Base-by-base conservation (phyloP, 805 yeast genomes). In the Wickerhamiella nectarea region DNA sequence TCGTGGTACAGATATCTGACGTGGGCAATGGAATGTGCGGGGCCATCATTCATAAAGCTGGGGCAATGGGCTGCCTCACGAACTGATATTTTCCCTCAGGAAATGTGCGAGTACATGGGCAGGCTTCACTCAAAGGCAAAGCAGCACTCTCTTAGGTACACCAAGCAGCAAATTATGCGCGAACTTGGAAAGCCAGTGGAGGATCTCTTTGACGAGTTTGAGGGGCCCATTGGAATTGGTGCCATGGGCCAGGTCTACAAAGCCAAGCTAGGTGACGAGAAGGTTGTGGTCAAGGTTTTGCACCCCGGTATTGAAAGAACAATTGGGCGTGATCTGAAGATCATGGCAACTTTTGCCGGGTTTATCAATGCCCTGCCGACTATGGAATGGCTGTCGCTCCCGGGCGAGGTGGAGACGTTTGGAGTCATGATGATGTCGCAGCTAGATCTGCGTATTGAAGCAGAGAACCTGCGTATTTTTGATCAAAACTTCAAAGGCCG, bases 61-160 rank as follows among this genome's bases (percentile, higher is more conserved):
- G 98, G 97, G 3, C 99, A 91, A 65, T 91, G 99, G 99, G 98
- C 98, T 0, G 96, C 96, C 2, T 81, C 95, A 9, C 73, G 99
- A 60, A 83, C 94, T 0, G 99, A 91, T 62, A 80, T 91, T 26
- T 89, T 91, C 63, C 80, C 95, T 3, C 66, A 64, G 38, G 82
- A 72, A 34, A 63, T 89, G 60, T 89, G 97, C 59, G 72, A 74
- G 18, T 86, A 82, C 55, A 63, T 91, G 52, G 74, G 83, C 8
- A 64, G 71, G 19, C 64, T 91, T 44, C 99, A 91, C 60, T 82
- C 95, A 4, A 75, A 84, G 56, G 89, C 86, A 8, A 75, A 72
- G 46, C 70, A 79, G 5, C 99, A 91, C 64, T 64, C 80, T 0
- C 59, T 83, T 25, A 51, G 56, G 1, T 68, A 70, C 39, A 85